phyloP scores from a whole-genome alignment of 1,284 basidiomycete species.

The Xerocomus amazonicus region DNA sequence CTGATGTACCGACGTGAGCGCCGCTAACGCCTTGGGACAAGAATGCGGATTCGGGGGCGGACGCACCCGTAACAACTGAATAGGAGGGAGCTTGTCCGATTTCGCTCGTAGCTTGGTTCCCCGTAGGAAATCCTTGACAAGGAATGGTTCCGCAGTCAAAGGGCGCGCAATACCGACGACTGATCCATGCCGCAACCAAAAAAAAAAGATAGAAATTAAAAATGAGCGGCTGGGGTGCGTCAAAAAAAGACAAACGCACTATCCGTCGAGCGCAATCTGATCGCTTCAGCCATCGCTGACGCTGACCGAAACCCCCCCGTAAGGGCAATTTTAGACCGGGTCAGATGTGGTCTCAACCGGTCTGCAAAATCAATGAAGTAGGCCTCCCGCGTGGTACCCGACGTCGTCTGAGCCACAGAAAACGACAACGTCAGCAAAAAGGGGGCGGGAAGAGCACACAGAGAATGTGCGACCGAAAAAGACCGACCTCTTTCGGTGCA shows the following conservation, averaged over 20 bases:
- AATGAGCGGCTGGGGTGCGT: neutral
- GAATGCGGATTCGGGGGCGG: too few relatives aligned
- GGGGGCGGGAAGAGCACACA: too few relatives aligned
- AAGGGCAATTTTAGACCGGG: slow-evolving; percentile 37
- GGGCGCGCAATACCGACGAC: slow-evolving; percentile 46
- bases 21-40: neutral
- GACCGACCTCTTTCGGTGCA: slow-evolving; percentile 12
- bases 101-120: slow-evolving; percentile 35
- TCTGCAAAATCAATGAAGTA: slow-evolving; percentile 43
- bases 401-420: too few relatives aligned
- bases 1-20: slow-evolving; percentile 10
- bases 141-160: slow-evolving; percentile 41
- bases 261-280: slow-evolving; percentile 30
- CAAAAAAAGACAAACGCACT: slow-evolving; percentile 21
- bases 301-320: slow-evolving; percentile 48
- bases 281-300: slow-evolving; percentile 39
- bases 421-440: too few relatives aligned
- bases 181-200: neutral
- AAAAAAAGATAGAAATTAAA: neutral
- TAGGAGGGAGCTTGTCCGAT: slow-evolving; percentile 25
- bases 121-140: slow-evolving; percentile 37
- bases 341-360: slow-evolving; percentile 35
- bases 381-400: slow-evolving; percentile 32
- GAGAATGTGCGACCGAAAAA: too few relatives aligned
- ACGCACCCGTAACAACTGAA: slow-evolving; percentile 31